These are phyloP conservation scores for Candida nitratophila DNA, from an alignment of 805 yeast species.

Conservation along the genomic window DNA sequence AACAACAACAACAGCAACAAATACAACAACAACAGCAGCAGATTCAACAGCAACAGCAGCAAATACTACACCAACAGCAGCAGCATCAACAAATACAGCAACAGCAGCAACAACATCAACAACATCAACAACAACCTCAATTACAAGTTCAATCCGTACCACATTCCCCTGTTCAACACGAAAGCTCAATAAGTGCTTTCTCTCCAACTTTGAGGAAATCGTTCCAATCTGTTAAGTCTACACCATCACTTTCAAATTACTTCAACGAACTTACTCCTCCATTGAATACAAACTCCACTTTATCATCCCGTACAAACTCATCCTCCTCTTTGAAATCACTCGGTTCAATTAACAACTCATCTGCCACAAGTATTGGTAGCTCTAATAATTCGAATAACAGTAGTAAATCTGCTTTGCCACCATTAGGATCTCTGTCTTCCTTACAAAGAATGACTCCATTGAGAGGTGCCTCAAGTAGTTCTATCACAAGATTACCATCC, in stretches of 20 bases:
- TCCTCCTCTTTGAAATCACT: constrained; percentile 24
- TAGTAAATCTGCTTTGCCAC: constrained; percentile 12
- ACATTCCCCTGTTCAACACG: not conserved
- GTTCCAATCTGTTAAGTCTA: constrained; percentile 16
- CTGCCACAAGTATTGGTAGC: constrained; percentile 9
- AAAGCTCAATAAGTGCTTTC: not conserved
- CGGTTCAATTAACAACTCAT: constrained; percentile 23
- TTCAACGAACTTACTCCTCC: constrained; percentile 16
- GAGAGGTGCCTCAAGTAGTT: constrained; percentile 18
- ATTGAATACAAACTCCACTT: constrained; percentile 13
- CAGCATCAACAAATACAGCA: constrained; percentile 1
- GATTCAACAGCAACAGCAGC: not conserved
- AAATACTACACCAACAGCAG: not conserved
- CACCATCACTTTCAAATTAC: constrained; percentile 13
- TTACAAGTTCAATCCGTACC: not conserved
- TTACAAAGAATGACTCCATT: constrained; percentile 61
- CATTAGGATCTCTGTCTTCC: constrained; percentile 33
- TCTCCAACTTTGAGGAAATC: constrained; percentile 7
- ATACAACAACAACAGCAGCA: not conserved
- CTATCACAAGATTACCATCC: constrained; percentile 16
- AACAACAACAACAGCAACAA: not conserved
- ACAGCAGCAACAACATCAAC: not conserved
- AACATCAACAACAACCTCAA: not conserved
- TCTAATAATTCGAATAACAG: constrained; percentile 5
- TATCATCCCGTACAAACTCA: constrained; percentile 26